Base-by-base conservation (phyloP, 352 stramenopile genomes). In the Pythium insidiosum region DNA sequence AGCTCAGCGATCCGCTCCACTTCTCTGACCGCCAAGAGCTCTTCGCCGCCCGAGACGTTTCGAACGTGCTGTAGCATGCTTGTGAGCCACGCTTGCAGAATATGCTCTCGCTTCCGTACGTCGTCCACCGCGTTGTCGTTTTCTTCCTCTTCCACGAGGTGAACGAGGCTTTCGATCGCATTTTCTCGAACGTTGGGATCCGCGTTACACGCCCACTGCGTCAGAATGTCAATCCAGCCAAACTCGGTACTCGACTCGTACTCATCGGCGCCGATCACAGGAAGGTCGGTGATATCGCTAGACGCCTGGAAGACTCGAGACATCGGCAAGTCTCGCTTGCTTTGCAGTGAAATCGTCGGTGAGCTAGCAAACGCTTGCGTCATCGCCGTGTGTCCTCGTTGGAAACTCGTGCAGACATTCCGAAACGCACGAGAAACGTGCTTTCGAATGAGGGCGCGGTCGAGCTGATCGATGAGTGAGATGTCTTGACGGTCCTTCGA, bases 211-310 rank as follows among this genome's bases (percentile, higher is more conserved):
- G 64, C 78, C 81, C 81, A 93, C 25, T 67, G 43, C 1, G 77
- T 89, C 22, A 90, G 40, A 21, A 93, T 87, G 38, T 93, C 81
- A 21, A 85, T 66, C 81, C 81, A 93, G 0, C 81, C 81, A 35
- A 86, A 74, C 47, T 90, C 67, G 10, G 70, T 87, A 30, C 45
- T 79, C 18, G 69, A 56, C 31, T 93, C 78, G 49, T 84, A 87
- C 29, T 93, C 81, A 37, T 84, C 78, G 24, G 74, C 78, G 7
- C 74, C 78, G 11, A 84, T 46, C 3, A 90, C 66, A 3, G 78
- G 78, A 15, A 90, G 55, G 43, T 85, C 78, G 20, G 63, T 83
- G 26, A 90, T 38, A 43, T 90, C 78, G 26, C 61, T 58, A 13
- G 69, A 42, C 2, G 47, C 56, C 6, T 52, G 60, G 50, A 90